Evolutionary conservation across 306 rosid species (phyloP).

Genomic region (Quercus ilex): DNA sequence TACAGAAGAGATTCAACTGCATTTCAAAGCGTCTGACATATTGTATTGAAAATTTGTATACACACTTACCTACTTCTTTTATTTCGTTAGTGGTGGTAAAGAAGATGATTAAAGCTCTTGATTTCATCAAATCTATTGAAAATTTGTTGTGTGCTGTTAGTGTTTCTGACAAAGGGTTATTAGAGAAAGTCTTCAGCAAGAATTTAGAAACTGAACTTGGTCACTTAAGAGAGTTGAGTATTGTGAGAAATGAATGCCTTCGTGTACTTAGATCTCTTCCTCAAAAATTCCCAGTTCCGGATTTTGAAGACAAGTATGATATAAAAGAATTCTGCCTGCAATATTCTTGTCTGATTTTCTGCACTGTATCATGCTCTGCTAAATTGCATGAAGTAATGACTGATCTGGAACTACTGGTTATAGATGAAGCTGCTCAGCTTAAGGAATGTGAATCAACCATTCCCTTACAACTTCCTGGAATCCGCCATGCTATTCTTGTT

Average conservation of each 20-base stretch:
- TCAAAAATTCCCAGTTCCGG: constrained; percentile 13
- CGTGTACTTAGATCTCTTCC: constrained; percentile 22
- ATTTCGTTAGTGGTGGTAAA: constrained; percentile 23
- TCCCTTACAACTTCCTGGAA: constrained; percentile 34
- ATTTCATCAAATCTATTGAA: constrained; percentile 22
- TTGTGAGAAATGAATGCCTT: constrained; percentile 10
- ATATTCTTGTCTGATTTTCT: constrained; percentile 45
- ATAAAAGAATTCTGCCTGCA: constrained; percentile 35
- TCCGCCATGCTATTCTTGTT: constrained; percentile 32
- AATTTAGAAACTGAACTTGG: not conserved
- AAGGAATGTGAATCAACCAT: constrained; percentile 45
- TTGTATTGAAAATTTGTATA: constrained; percentile 19
- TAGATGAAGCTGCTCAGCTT: constrained; percentile 44
- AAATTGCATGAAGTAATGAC: constrained; percentile 11
- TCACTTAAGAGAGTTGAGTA: constrained; percentile 4
- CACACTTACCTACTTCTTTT: constrained; percentile 48
- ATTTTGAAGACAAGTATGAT: not conserved
- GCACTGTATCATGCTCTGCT: constrained; percentile 36
- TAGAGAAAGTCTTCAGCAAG: not conserved
- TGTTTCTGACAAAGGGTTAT: constrained; percentile 3
- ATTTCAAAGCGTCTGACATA: constrained; percentile 9
- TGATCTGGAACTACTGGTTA: constrained; percentile 21
- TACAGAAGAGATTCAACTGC: constrained; percentile 9
- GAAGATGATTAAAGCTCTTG: constrained; percentile 26
- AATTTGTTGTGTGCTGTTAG: not conserved